Evolutionary conservation across 169 alveolate genomes (phyloP), one percentile per base, ranked within the genome.

Genomic region (Cryptosporidium andersoni): DNA sequence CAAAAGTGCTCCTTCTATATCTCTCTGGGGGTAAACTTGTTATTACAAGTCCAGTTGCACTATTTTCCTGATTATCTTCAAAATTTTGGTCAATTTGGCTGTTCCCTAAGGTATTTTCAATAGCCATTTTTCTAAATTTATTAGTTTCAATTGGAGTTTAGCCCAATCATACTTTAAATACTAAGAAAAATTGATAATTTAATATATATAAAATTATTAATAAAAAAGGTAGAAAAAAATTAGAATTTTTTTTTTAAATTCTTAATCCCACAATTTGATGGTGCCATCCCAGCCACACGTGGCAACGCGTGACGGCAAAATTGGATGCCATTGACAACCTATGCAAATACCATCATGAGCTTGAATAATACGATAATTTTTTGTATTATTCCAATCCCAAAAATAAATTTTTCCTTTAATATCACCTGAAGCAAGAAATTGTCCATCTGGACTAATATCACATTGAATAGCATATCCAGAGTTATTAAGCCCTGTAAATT

Each of bases 261-360:
- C 4, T 91, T 91, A 96, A 88, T 97, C 98, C 99, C 99, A 97
- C 40, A 96, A 90, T 91, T 97, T 97, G 58, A 97, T 92, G 47
- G 97, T 92, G 39, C 98, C 97, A 91, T 97, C 99, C 99, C 99
- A 97, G 16, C 98, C 95, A 88, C 98, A 94, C 65, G 98, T 95
- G 39, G 98, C 99, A 16, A 97, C 94, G 65, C 94, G 92, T 53
- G 97, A 93, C 9, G 97, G 95, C 56, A 92, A 94, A 42, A 93
- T 81, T 47, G 99, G 99, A 89, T 97, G 98, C 99, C 99, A 97
- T 55, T 93, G 93, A 51, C 97, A 95, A 88, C 96, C 99, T 80
- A 97, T 95, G 45, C 97, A 93, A 11, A 96, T 98, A 47, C 95
- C 94, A 58, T 94, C 95, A 92, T 97, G 99, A 1, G 97, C 99